Conservation (phyloP, 768 basidiomycete species). For the Boletus eberwhitei region DNA sequence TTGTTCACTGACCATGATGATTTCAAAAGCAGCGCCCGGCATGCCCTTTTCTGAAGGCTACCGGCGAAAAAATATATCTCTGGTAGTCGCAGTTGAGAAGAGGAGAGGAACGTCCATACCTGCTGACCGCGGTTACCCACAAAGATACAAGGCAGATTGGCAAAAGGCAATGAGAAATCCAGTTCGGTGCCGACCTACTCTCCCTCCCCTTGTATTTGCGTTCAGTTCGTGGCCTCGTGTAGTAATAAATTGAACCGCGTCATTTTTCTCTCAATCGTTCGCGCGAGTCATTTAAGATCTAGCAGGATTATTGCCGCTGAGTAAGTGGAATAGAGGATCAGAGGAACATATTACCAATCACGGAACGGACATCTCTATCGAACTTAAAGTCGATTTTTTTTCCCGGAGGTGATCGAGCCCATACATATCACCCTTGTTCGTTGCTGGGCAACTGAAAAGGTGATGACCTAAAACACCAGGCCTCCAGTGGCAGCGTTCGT, state of each 20-base stretch:
- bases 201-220: constrained; percentile 9
- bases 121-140: background rate
- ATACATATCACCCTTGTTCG: constrained; percentile 10
- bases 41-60: constrained; percentile 6
- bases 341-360: constrained; percentile 11
- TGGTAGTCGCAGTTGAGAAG: constrained; percentile 27
- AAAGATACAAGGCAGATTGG: background rate
- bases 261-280: constrained; percentile 9
- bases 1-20: constrained; percentile 13
- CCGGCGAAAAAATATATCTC: constrained; percentile 3
- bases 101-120: constrained; percentile 10
- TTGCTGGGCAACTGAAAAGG: constrained; percentile 1
- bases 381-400: constrained; percentile 15
- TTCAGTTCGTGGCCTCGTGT: background rate
- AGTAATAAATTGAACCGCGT: constrained; percentile 23
- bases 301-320: background rate
- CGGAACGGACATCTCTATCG: constrained; percentile 10
- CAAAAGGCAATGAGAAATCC: background rate
- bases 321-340: background rate
- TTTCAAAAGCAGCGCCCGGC: background rate
- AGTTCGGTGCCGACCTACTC: constrained; percentile 17
- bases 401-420: constrained; percentile 6
- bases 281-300: constrained; percentile 23
- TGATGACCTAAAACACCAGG: constrained; percentile 28
- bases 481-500: constrained; percentile 25